Conservation (phyloP, 2,329 filamentous ascomycete species). For the Colletotrichum sp. region DNA sequence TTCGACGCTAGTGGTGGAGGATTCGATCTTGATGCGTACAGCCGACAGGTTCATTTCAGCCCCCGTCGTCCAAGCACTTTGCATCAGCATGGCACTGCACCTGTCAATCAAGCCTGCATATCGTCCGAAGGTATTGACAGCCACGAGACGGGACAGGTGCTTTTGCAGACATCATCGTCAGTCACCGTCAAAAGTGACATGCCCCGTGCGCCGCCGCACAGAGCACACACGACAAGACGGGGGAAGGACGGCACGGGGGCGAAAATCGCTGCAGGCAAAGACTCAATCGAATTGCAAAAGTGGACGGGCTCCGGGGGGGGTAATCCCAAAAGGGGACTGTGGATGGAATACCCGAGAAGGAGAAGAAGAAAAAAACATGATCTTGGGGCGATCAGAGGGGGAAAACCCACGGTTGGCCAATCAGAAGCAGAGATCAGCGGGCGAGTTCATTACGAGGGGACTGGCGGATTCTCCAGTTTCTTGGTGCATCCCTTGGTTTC, state of each 20-base stretch:
- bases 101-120: background rate
- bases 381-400: background rate
- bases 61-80: background rate
- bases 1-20: background rate
- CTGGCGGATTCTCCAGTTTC: background rate
- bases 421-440: background rate
- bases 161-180: background rate
- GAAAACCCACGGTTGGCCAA: background rate
- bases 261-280: conserved; percentile 16
- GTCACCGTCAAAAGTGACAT: background rate
- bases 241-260: background rate
- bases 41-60: background rate
- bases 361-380: background rate
- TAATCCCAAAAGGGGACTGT: background rate
- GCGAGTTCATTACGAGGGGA: background rate
- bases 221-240: background rate
- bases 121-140: too few relatives aligned
- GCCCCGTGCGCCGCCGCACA: conserved; percentile 2
- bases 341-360: background rate
- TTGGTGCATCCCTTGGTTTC: background rate
- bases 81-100: background rate
- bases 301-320: background rate
- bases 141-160: background rate
- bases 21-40: background rate
- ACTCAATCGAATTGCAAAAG: conserved; percentile 19